phyloP scores from a whole-genome alignment of 176 grass and related monocot species.

The Avena sativa region DNA sequence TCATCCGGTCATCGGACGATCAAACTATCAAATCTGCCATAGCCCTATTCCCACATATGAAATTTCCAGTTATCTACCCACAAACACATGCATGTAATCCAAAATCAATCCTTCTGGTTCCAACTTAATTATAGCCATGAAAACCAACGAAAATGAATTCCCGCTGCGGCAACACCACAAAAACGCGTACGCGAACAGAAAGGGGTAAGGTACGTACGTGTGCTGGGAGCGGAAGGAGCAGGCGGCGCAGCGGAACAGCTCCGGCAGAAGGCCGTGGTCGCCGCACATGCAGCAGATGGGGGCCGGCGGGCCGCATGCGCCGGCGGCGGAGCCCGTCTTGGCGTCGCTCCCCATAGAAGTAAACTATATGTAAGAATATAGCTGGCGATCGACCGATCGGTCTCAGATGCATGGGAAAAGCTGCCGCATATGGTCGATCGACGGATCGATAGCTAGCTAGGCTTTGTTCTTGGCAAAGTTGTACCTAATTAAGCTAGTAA shows the following conservation, averaged over 20 bases:
- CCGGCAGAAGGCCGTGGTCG: slow-evolving; percentile 78
- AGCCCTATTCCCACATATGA: background rate
- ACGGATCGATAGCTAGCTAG: background rate
- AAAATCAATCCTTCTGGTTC: background rate
- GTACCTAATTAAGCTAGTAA: background rate
- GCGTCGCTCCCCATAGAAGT: slow-evolving; percentile 56
- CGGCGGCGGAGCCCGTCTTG: slow-evolving; percentile 34
- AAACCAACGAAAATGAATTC: background rate
- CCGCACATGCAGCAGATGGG: slow-evolving; percentile 97
- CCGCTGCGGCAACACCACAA: background rate
- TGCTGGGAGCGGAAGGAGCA: slow-evolving; percentile 86
- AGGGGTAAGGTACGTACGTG: slow-evolving; percentile 56
- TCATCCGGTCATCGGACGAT: no score
- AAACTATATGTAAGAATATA: background rate
- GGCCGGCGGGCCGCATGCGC: background rate
- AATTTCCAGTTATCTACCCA: background rate
- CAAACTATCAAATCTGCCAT: background rate
- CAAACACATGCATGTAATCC: background rate
- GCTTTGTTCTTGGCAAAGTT: slow-evolving; percentile 1
- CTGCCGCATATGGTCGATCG: slow-evolving; percentile 24
- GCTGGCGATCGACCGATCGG: background rate
- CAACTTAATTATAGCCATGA: background rate
- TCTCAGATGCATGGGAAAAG: slow-evolving; percentile 18
- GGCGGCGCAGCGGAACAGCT: slow-evolving; percentile 86
- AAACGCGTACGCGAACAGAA: background rate